Evolutionary conservation across 176 grass and related monocot genomes (phyloP).

Genomic region (Oryza glaberrima): DNA sequence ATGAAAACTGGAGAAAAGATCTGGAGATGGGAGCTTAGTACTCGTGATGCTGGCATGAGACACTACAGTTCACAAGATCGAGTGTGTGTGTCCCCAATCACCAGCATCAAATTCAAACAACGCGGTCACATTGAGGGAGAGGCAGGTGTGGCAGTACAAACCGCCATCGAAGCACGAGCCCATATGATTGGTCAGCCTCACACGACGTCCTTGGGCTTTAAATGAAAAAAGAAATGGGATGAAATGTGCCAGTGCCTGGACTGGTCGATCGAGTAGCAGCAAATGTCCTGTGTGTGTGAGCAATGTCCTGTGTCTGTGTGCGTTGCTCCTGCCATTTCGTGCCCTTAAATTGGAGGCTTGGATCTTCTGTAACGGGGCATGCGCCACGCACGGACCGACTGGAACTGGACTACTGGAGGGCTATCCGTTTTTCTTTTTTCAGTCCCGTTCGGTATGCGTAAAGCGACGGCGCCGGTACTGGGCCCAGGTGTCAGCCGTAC

Average conservation of each 20-base stretch:
- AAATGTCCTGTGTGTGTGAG: too few species aligned
- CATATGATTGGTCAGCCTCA: conserved; percentile 34
- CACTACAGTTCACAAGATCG: not conserved
- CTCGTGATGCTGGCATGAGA: not conserved
- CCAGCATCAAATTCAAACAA: conserved; percentile 31
- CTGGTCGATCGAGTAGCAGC: not conserved
- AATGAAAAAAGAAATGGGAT: not conserved
- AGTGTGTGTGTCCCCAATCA: not conserved
- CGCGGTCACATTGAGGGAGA: conserved; percentile 21
- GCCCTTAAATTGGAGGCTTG: not conserved
- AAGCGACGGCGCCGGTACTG: not conserved
- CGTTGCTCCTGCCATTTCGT: not conserved
- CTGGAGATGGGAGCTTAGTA: too few species aligned
- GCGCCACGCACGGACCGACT: not conserved
- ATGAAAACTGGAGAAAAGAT: not conserved
- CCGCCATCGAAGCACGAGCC: conserved; percentile 18
- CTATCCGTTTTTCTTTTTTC: not conserved
- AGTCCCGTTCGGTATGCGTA: not conserved
- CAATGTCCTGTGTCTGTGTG: too few species aligned
- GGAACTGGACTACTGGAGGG: not conserved
- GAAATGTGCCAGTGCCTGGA: not conserved
- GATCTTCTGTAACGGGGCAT: conserved; percentile 17
- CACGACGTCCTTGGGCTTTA: conserved; percentile 1
- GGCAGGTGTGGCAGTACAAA: not conserved
- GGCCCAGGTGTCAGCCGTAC: not conserved